Evolutionary conservation across 176 grass and related monocot species (phyloP), one percentile per base, ranked within the genome.

Genomic region (Panicum miliaceum): DNA sequence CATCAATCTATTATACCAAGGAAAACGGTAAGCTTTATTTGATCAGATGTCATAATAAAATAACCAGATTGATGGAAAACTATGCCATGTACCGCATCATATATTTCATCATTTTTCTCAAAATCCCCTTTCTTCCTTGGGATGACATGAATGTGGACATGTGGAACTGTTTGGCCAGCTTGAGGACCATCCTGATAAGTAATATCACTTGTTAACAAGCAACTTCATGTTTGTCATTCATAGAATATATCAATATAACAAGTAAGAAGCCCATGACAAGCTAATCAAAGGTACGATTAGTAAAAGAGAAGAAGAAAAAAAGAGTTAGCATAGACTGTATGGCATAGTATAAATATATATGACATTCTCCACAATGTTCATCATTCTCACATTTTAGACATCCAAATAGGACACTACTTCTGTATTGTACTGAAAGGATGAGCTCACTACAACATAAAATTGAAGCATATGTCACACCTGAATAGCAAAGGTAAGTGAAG

Each of bases 61-160:
- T 8, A 71, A 75, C n/a, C 6, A 53, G 63, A 73, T 71, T 19
- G 72, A 78, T 57, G 11, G 32, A 46, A 74, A 61, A 69, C 10
- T 51, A 36, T 22, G 50, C 14, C 51, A 90, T 84, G 12, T 54
- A 98, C 96, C 15, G 87, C 93, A 56, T 98, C 93, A 87, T 98
- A 98, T 86, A 98, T 98, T 80, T 98, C 91, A 78, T 95, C 96
- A 54, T 98, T 95, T 32, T 93, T 95, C 71, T 94, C 89, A 67
- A 98, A 98, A 75, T 98, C 93, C 77, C 93, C 96, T 76, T 32
- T 85, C 90, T 87, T 98, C 82, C 93, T 93, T 4, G 91, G 96
- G 73, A 95, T 91, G 59, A 98, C 54, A 12, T 95, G 96, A 87
- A 98, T 95, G 81, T 98, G 93, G n/a, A 98, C 89, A 93, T 95